Conservation (phyloP, 2,329 filamentous ascomycete species). For the Clarireedia hainanense region DNA sequence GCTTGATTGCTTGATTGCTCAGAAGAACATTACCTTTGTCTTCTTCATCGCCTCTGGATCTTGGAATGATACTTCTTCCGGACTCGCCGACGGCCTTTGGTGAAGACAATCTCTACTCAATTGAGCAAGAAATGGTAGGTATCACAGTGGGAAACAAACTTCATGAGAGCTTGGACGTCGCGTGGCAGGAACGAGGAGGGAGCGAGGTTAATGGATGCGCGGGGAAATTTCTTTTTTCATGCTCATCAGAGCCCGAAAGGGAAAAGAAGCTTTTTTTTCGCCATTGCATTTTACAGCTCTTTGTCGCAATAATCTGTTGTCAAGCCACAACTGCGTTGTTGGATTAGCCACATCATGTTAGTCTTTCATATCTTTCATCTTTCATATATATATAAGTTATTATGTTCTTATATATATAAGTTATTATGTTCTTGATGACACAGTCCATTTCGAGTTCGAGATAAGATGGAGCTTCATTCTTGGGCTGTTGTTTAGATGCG, state of each 20-base stretch:
- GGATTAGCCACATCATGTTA: neutral
- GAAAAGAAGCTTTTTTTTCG: slow-evolving; percentile 3
- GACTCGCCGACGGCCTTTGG: too few species aligned
- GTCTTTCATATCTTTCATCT: too few species aligned
- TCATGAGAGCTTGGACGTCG: slow-evolving; percentile 1
- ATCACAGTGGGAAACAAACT: neutral
- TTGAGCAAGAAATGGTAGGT: neutral
- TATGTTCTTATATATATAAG: neutral
- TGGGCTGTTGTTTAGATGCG: too few species aligned
- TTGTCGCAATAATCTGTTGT: neutral
- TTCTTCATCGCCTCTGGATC: too few species aligned
- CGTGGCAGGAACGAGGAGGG: slow-evolving; percentile 9
- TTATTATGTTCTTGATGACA: neutral
- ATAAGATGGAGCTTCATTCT: too few species aligned
- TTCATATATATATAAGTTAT: too few species aligned
- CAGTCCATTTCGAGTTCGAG: neutral
- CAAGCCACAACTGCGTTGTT: neutral
- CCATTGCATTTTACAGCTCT: too few species aligned
- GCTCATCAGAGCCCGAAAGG: neutral
- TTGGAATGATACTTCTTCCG: too few species aligned
- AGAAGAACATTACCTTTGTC: neutral
- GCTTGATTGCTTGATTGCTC: neutral
- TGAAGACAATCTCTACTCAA: neutral
- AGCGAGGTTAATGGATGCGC: neutral
- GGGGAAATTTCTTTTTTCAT: neutral